phyloP scores from a whole-genome alignment of 1,284 basidiomycete species.

The Irpex sp. region DNA sequence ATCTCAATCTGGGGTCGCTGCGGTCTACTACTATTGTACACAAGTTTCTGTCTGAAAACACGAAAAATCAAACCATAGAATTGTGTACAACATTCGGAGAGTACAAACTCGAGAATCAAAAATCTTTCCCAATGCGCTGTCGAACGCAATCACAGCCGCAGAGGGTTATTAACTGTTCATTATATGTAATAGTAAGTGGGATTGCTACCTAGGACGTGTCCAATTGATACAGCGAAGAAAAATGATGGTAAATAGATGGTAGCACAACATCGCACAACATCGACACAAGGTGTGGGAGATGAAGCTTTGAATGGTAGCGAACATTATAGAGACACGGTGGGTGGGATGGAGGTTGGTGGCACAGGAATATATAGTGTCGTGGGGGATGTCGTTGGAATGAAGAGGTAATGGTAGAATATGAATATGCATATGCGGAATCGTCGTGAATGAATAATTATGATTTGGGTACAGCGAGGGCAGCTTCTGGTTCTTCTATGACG shows the following conservation, averaged over 20 bases:
- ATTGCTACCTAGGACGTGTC: conserved; percentile 1
- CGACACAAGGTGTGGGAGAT: background rate
- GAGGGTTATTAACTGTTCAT: background rate
- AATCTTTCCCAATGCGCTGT: background rate
- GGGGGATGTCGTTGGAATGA: background rate
- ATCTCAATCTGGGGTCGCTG: background rate
- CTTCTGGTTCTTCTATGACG: conserved; percentile 5
- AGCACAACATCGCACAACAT: conserved; percentile 1
- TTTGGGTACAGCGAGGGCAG: background rate
- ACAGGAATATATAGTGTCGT: background rate
- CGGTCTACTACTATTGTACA: background rate
- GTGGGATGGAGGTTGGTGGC: background rate
- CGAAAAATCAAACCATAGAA: background rate
- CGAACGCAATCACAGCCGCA: background rate
- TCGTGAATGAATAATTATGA: background rate
- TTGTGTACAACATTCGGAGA: background rate
- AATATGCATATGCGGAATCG: background rate
- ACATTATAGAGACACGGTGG: conserved; percentile 2
- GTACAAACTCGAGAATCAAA: too few species aligned
- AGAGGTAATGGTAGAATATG: background rate
- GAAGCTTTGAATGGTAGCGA: background rate
- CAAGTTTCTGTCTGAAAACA: background rate
- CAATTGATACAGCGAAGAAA: conserved; percentile 8
- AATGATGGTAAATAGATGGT: conserved; percentile 6
- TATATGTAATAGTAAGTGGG: conserved; percentile 9